Evolutionary conservation across 768 basidiomycete genomes (phyloP), one percentile per base, ranked within the genome.

Genomic region (Plicaturopsis crispa): DNA sequence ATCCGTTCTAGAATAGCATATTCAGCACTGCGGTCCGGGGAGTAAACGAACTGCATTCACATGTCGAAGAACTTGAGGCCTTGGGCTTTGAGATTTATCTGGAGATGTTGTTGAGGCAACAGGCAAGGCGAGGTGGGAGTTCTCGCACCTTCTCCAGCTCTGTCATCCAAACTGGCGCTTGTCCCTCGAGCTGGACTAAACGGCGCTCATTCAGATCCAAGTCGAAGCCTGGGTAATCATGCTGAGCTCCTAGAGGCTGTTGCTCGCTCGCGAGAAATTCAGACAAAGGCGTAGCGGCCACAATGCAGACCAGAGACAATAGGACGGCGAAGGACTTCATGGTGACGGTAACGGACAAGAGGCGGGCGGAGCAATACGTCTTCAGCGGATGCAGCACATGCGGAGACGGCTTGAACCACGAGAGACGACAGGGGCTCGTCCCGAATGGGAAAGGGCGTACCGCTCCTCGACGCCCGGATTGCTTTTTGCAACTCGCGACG

Each of bases 51-150:
- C 8, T 24, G 35, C 23, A 28, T 67, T 63, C 59, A 87, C 84
- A 94, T 72, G 58, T 93, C 91, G 63, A 93, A 85, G 70, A 92
- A 93, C 38, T 74, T 81, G 62, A 79, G 51, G 45, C 88, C 88
- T 47, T 73, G 68, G 35, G 79, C 78, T 60, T 85, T 93, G 43
- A 78, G 72, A 51, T 77, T 65, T 44, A 93, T 83, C 88, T 90
- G 48, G 20, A 43, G 24, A 22, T 10, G 30, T 18, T 22, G 24
- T 33, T 22, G 38, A 40, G 26, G 19, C 23, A 31, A 22, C 6
- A 39, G 43, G 6, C 34, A 17, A 45, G 21, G 36, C 41, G 16
- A 24, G 21, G 22, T n/a, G 6, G 8, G 19, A 41, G 26, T 13
- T 8, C 37, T 31, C 48, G 6, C 21, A 84, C 85, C 80, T 94